phyloP scores from a whole-genome alignment of 805 yeast species.

The Citeromyces nyonsensis region DNA sequence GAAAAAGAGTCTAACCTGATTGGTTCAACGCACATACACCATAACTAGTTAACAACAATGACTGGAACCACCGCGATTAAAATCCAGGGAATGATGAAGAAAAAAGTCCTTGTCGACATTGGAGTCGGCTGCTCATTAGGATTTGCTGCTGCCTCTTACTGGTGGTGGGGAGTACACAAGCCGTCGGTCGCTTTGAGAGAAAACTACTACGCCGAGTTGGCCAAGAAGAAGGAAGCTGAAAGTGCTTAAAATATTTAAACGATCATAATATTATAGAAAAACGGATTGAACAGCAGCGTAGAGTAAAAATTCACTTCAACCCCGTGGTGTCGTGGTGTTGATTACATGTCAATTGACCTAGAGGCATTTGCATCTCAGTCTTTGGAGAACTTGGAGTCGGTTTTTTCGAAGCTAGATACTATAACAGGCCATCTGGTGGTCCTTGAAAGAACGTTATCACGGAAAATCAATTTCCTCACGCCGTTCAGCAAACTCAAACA shows the following conservation, averaged over 20 bases:
- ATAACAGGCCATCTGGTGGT: constrained; percentile 4
- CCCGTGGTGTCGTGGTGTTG: too few relatives aligned
- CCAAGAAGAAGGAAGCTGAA: constrained; percentile 55
- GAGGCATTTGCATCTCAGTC: constrained; percentile 1
- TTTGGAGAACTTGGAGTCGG: constrained; percentile 3
- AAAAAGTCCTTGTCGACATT: constrained; percentile 69
- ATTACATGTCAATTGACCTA: neutral
- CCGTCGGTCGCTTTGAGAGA: constrained; percentile 63
- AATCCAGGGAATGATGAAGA: constrained; percentile 51
- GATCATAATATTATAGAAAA: neutral
- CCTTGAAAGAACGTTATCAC: constrained; percentile 9
- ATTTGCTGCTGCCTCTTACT: constrained; percentile 42
- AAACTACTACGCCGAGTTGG: constrained; percentile 66
- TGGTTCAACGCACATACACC: constrained; percentile 5
- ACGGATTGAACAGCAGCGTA: too few relatives aligned
- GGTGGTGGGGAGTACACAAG: constrained; percentile 84
- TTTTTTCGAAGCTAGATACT: constrained; percentile 1
- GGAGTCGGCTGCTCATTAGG: constrained; percentile 22
- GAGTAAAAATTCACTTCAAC: too few relatives aligned
- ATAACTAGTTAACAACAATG: constrained; percentile 19
- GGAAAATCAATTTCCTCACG: constrained; percentile 11
- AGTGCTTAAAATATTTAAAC: constrained; percentile 12
- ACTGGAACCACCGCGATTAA: constrained; percentile 69
- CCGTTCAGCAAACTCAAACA: constrained; percentile 11
- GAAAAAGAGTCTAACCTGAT: constrained; percentile 3